Conservation (phyloP, 2,329 filamentous ascomycete genomes). For the Laburnicola sp. region DNA sequence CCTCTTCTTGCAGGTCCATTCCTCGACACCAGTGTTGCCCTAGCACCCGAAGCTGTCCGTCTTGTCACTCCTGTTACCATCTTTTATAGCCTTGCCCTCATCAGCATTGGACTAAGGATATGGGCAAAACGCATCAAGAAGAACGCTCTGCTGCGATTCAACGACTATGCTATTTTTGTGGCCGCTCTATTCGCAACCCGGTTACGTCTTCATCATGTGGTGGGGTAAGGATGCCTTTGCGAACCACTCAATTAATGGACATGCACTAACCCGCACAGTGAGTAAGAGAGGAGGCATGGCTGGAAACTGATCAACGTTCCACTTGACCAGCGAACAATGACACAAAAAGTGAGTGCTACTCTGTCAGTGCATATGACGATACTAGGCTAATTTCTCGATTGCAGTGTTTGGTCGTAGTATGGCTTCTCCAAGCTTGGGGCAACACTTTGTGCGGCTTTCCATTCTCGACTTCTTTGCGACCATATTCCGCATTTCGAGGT, state of each 20-base stretch:
- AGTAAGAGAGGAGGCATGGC: background rate
- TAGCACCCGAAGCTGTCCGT: background rate
- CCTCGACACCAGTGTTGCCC: too few relatives aligned
- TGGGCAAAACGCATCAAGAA: slow-evolving; percentile 8
- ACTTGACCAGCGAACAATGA: background rate
- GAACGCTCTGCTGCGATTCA: background rate
- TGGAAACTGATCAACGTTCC: background rate
- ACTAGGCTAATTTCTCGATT: too few relatives aligned
- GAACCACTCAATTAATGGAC: too few relatives aligned
- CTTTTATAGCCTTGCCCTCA: slow-evolving; percentile 2
- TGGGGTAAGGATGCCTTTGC: background rate
- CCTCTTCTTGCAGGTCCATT: too few relatives aligned
- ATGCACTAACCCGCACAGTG: background rate
- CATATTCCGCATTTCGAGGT: slow-evolving; percentile 3
- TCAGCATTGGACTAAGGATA: background rate
- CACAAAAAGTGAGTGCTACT: background rate
- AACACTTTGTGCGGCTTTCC: slow-evolving; percentile 6
- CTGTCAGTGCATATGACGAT: too few relatives aligned
- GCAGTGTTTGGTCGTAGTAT: slow-evolving; percentile 2
- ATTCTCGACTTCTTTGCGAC: slow-evolving; percentile 9
- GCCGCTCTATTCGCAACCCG: slow-evolving; percentile 3
- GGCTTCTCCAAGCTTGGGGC: slow-evolving; percentile 8
- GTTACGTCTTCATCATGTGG: slow-evolving; percentile 1
- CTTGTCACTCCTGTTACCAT: slow-evolving; percentile 1
- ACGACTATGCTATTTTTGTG: slow-evolving; percentile 6